phyloP scores from a whole-genome alignment of 2,329 filamentous ascomycete genomes.

The Pseudogymnoascus destructans region DNA sequence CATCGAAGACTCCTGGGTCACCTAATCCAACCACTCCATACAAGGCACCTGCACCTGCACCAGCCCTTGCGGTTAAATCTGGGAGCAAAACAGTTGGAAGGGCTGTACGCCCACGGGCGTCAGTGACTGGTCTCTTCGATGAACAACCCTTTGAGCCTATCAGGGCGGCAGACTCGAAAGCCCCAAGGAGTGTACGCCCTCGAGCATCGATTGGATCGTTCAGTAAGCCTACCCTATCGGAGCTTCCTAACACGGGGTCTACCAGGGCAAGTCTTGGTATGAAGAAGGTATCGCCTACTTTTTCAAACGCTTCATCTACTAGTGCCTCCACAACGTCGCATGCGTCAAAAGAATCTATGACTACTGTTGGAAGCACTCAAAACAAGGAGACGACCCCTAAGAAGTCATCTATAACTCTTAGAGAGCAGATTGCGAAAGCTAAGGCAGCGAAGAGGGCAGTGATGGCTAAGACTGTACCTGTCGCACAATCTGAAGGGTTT shows the following conservation, averaged over 20 bases:
- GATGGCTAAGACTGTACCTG: conserved; percentile 27
- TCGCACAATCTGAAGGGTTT: conserved; percentile 14
- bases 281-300: conserved; percentile 20
- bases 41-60: neutral
- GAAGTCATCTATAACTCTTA: conserved; percentile 67
- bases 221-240: conserved; percentile 12
- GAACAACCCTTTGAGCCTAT: neutral
- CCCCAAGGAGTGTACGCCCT: conserved; percentile 10
- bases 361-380: conserved; percentile 14
- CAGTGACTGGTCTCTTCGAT: conserved; percentile 38
- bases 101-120: conserved; percentile 37
- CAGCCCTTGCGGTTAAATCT: conserved; percentile 22
- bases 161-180: neutral
- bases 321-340: conserved; percentile 14
- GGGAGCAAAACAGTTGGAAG: conserved; percentile 37
- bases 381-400: conserved; percentile 27
- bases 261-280: conserved; percentile 18
- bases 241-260: conserved; percentile 13
- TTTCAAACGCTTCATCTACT: conserved; percentile 22
- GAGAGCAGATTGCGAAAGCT: conserved; percentile 86
- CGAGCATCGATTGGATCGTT: conserved; percentile 19
- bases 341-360: conserved; percentile 14
- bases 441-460: conserved; percentile 61
- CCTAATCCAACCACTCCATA: neutral
- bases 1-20: conserved; percentile 17